Percentiles rank a stretch among this genome's conserved stretches.
phyloP scores from a whole-genome alignment of 306 rosid species.

The Senna siamea region DNA sequence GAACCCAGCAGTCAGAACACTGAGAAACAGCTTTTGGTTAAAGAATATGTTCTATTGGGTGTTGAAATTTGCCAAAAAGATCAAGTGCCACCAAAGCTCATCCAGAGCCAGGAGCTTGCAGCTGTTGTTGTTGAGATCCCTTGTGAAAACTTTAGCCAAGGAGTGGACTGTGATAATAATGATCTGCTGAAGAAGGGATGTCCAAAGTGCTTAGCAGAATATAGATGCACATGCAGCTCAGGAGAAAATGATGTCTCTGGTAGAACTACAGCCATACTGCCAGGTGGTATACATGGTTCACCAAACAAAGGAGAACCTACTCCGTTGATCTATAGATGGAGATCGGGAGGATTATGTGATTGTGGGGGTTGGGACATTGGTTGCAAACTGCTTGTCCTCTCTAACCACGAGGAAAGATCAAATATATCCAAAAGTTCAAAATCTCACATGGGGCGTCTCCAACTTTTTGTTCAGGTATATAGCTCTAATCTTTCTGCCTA shows the following conservation, averaged over 20 bases:
- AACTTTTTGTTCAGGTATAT: slow-evolving; percentile 80
- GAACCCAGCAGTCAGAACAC: slow-evolving; percentile 43
- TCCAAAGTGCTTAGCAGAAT: slow-evolving; percentile 46
- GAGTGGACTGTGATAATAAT: slow-evolving; percentile 28
- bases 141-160: slow-evolving; percentile 43
- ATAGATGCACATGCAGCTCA: slow-evolving; percentile 42
- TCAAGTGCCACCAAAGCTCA: slow-evolving; percentile 53
- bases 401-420: slow-evolving; percentile 48
- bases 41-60: slow-evolving; percentile 67
- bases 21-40: slow-evolving; percentile 32
- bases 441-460: slow-evolving; percentile 43
- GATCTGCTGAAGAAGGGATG: slow-evolving; percentile 42
- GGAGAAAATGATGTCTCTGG: slow-evolving; percentile 38
- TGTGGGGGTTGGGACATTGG: slow-evolving; percentile 99
- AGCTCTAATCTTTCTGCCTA: slow-evolving; percentile 25
- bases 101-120: slow-evolving; percentile 66
- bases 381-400: slow-evolving; percentile 78
- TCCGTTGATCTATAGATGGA: slow-evolving; percentile 73
- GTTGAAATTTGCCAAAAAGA: slow-evolving; percentile 61
- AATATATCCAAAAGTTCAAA: slow-evolving; percentile 33
- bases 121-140: slow-evolving; percentile 71
- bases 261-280: slow-evolving; percentile 63
- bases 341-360: slow-evolving; percentile 83
- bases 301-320: slow-evolving; percentile 85
- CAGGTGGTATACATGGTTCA: slow-evolving; percentile 77